Evolutionary conservation across 371 early-diverging fungal species (phyloP).

Genomic region (Catenaria anguillulae): DNA sequence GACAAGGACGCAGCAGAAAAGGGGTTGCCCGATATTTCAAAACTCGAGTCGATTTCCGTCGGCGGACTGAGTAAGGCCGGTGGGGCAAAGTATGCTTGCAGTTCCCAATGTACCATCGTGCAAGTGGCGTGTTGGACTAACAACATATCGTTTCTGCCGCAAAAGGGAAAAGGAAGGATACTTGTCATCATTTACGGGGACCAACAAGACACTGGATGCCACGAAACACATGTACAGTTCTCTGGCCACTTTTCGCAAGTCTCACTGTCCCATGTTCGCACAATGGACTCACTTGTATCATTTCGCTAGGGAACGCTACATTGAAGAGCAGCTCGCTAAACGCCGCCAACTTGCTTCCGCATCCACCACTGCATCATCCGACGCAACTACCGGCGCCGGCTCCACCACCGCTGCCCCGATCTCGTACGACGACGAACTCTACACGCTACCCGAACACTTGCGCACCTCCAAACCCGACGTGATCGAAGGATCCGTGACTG

Average conservation of each 20-base stretch:
- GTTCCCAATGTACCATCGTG: too few relatives aligned
- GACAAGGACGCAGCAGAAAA: slow-evolving; percentile 33
- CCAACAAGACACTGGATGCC: slow-evolving; percentile 67
- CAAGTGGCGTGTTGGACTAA: too few relatives aligned
- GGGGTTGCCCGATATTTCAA: slow-evolving; percentile 16
- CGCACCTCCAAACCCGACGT: slow-evolving; percentile 35
- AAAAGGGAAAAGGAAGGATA: slow-evolving; percentile 27
- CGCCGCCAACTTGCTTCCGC: slow-evolving; percentile 14
- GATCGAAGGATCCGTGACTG: slow-evolving; percentile 68
- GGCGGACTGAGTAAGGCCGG: slow-evolving; percentile 30
- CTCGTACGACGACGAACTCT: slow-evolving; percentile 42
- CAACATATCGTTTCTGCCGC: too few relatives aligned
- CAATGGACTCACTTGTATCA: background rate
- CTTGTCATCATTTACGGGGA: slow-evolving; percentile 58
- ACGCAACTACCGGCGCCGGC: too few relatives aligned
- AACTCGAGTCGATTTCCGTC: slow-evolving; percentile 37
- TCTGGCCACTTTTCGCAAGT: background rate
- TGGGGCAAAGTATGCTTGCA: too few relatives aligned
- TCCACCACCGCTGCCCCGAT: slow-evolving; percentile 11
- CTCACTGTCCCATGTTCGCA: slow-evolving; percentile 2
- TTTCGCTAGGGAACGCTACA: slow-evolving; percentile 72
- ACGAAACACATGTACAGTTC: slow-evolving; percentile 58
- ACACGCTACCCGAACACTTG: slow-evolving; percentile 53
- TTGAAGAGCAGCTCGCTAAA: slow-evolving; percentile 54
- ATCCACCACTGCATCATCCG: too few relatives aligned